phyloP scores from a whole-genome alignment of 768 basidiomycete species.

The Ephemerocybe angulata region DNA sequence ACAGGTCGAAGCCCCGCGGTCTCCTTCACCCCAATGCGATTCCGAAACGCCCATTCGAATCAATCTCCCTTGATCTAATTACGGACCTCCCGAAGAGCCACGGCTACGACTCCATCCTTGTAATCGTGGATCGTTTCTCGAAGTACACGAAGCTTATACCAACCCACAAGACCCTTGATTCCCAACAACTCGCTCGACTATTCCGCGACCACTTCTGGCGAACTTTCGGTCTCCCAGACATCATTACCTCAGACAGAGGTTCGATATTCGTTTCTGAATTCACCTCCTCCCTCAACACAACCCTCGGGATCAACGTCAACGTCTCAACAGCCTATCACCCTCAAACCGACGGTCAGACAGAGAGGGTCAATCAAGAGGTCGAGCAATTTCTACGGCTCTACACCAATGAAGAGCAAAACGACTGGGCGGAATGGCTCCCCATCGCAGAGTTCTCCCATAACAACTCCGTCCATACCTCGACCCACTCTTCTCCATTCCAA shows the following conservation, averaged over 20 bases:
- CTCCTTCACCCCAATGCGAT: not conserved
- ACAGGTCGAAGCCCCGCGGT: not conserved
- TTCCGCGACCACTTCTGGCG: slow-evolving; percentile 19
- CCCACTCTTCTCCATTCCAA: no score
- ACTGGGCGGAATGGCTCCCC: not conserved
- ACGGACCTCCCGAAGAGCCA: slow-evolving; percentile 24
- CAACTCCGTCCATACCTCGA: not conserved
- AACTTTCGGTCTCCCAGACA: slow-evolving; percentile 19
- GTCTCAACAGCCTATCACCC: slow-evolving; percentile 43
- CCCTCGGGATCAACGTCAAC: slow-evolving; percentile 28
- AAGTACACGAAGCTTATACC: slow-evolving; percentile 18
- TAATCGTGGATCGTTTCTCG: slow-evolving; percentile 17
- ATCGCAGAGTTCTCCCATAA: not conserved
- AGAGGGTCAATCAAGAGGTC: slow-evolving; percentile 11
- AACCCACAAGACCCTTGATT: slow-evolving; percentile 8
- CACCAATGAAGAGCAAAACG: not conserved
- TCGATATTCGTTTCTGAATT: slow-evolving; percentile 28
- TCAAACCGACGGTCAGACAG: slow-evolving; percentile 33
- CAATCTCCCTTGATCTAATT: slow-evolving; percentile 31
- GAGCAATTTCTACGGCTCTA: not conserved
- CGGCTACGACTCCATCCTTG: slow-evolving; percentile 31
- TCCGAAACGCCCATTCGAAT: slow-evolving; percentile 25
- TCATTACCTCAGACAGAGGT: slow-evolving; percentile 25
- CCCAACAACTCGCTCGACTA: slow-evolving; percentile 10
- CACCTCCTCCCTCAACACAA: slow-evolving; percentile 24